These are phyloP conservation scores for Penicillium ochrochloron DNA, from an alignment of 495 filamentous ascomycete genomes.

Conservation along the genomic window DNA sequence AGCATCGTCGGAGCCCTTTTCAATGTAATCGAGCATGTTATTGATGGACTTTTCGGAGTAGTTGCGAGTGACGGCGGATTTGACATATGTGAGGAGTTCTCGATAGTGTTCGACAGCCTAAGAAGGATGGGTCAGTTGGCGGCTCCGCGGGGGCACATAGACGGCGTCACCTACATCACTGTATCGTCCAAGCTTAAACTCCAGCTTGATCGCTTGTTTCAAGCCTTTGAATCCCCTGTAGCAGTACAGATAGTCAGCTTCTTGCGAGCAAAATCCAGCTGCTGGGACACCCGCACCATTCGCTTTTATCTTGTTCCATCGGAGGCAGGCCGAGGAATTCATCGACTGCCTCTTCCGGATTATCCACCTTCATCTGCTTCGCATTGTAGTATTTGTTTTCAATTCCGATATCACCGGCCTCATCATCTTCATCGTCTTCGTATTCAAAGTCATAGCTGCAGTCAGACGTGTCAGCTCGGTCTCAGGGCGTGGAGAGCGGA, in stretches of 20 bases:
- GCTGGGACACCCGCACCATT: conserved; percentile 64
- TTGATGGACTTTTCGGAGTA: conserved; percentile 99
- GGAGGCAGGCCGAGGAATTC: conserved; percentile 88
- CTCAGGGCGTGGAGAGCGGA: conserved; percentile 16
- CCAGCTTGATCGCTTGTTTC: conserved; percentile 96
- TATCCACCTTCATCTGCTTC: conserved; percentile 89
- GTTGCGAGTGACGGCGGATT: conserved; percentile 94
- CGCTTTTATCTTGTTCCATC: conserved; percentile 86
- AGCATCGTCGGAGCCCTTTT: conserved; percentile 85
- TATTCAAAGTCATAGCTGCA: conserved; percentile 94
- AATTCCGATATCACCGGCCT: conserved; percentile 86
- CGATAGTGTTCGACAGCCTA: conserved; percentile 94
- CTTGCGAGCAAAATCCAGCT: neutral
- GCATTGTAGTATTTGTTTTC: conserved; percentile 99
- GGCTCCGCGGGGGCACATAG: neutral
- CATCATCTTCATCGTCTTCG: conserved; percentile 87
- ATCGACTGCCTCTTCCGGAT: conserved; percentile 84
- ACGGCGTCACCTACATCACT: conserved; percentile 65
- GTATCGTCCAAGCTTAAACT: conserved; percentile 86
- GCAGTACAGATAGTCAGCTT: conserved; percentile 23
- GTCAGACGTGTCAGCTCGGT: conserved; percentile 22
- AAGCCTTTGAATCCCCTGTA: conserved; percentile 91
- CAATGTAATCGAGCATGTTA: conserved; percentile 98
- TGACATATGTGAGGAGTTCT: conserved; percentile 96
- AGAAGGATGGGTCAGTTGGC: neutral